Evolutionary conservation across 352 stramenopile species (phyloP), one percentile per base, ranked within the genome.

Genomic region (Pythium aquatile): DNA sequence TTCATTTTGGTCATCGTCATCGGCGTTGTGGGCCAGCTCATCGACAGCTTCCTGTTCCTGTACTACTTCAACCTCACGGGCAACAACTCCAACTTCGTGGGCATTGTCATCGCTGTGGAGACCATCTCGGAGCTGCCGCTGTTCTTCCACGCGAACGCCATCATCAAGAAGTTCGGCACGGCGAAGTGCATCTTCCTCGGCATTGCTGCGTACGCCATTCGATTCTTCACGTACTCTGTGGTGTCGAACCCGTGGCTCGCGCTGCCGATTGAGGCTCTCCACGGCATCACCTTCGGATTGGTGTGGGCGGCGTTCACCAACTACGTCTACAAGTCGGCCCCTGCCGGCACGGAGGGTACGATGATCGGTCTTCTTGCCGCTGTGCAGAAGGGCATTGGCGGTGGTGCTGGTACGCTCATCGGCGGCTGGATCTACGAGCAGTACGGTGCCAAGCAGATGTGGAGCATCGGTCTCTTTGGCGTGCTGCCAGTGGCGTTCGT

Each of bases 291-390:
- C 29, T 93, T 83, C 58, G 81, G 81, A 2, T 58, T 92, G 30
- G 70, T 85, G 20, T 92, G 83, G 83, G 83, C 83, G 16, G 79
- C 81, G 29, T 86, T 86, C 70, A 90, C 83, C 59, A 87, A 92
- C 69, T 92, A 92, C 70, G 68, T 90, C 1, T 92, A 88, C 66
- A 68, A 81, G 56, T 77, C 79, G 17, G 84, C 83, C 6, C 76
- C 81, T 6, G 65, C 71, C 37, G 79, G 83, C 24, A 90, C 79
- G 2, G 72, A 92, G 67, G 81, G 81, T 35, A 90, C 79, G 29
- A 90, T 90, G 81, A 90, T 92, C 54, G 81, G 81, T 0, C 40
- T 90, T 29, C 66, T 91, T 55, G 79, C 75, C 9, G 73, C 83
- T 16, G 71, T 90, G 35, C 81, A 88, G 59, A 93, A 88, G 58